Base-by-base conservation (phyloP, 495 filamentous ascomycete species). In the Talaromyces ruber region DNA sequence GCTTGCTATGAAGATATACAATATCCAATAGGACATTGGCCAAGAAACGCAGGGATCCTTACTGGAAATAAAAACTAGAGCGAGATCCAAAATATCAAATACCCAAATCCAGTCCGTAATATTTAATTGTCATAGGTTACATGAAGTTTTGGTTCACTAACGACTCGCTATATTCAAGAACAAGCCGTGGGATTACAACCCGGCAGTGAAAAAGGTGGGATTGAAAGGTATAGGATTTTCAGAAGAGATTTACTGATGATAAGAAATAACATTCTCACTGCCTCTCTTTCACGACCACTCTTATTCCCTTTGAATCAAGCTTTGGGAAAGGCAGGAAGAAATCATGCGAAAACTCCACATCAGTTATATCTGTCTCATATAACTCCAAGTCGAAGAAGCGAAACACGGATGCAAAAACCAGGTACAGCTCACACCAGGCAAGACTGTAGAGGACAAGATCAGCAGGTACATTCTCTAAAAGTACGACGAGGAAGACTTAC, bases 331-430 rank as follows among this genome's bases (percentile, higher is more conserved):
- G 72, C 14, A 73, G 63, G 29, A 79, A 65, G 39, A 74, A 69
- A 56, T 81, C 78, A 62, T 76, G 72, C 8, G 58, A 63, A 7
- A 65, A 62, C 8, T 59, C 62, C 4, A 79, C 68, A 62, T 79
- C 78, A 6, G 58, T 62, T 63, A 70, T 64, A 24, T 67, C 65
- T 9, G 77, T 79, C 59, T 79, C 75, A 54, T 64, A 74, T 16
- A 79, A 64, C 62, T 66, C 59, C 37, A 81, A 32, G 21, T 71
- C 63, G 26, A 63, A 62, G 26, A 65, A 62, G 16, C 70, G 60
- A 57, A 72, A 74, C 14, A 79, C 32, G 22, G 64, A 59, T 9
- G 70, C 70, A 22, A 77, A 56, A 1, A 66, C 66, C 29, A 73
- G 51, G 60, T 71, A 70, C 30, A 80, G 37, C 64, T 80, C 74